phyloP scores from a whole-genome alignment of 2,329 filamentous ascomycete species.

The Cladosporium sp. region DNA sequence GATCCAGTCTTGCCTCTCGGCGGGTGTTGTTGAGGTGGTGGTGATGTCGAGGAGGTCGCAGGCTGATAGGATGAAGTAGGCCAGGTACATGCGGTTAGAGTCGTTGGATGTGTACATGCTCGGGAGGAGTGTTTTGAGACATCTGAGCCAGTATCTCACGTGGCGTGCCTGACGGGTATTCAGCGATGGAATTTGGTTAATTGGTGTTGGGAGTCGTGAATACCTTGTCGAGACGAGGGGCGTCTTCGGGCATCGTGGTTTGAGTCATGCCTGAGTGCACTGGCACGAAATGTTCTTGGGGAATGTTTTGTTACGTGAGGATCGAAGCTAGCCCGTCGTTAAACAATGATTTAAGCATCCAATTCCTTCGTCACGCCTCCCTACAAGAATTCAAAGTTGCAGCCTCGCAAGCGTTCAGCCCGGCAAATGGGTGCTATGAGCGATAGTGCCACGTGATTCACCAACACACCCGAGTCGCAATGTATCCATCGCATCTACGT shows the following conservation, averaged over 20 bases:
- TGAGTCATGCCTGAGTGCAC: conserved; percentile 8
- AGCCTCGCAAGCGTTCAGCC: conserved; percentile 7
- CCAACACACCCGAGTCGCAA: background rate
- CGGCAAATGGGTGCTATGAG: background rate
- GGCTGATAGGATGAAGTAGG: conserved; percentile 83
- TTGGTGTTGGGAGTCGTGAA: background rate
- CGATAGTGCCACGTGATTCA: background rate
- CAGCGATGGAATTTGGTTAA: background rate
- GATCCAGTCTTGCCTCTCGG: conserved; percentile 58
- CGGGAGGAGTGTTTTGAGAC: conserved; percentile 77
- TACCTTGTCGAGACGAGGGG: conserved; percentile 14
- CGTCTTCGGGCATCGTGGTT: background rate
- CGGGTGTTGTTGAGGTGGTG: conserved; percentile 52
- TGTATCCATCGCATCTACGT: background rate
- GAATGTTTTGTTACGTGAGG: background rate
- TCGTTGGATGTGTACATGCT: conserved; percentile 83
- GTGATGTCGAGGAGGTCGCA: conserved; percentile 75
- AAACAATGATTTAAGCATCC: background rate
- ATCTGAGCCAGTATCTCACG: conserved; percentile 89
- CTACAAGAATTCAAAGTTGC: conserved; percentile 4
- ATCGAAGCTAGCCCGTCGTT: background rate
- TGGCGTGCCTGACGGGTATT: conserved; percentile 50
- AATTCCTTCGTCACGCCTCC: background rate
- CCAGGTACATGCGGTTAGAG: conserved; percentile 84
- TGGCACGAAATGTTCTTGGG: background rate